Conservation (phyloP, 2,329 filamentous ascomycete genomes). For the Penicillium sp. region DNA sequence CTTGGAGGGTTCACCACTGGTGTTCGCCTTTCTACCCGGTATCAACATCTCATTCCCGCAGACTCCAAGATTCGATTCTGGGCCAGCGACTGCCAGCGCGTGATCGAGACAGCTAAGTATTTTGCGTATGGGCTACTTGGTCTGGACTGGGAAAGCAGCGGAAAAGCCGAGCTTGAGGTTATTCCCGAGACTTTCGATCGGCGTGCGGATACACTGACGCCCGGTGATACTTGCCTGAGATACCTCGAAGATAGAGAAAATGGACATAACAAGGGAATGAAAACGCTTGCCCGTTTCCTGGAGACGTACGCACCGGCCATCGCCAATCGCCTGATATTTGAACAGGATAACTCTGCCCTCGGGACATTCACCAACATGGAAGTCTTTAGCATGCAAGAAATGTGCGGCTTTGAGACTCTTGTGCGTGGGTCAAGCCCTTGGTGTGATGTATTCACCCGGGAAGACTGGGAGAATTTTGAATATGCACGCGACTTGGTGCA, state of each 20-base stretch:
- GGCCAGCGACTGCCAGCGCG: conserved; percentile 59
- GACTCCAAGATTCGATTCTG: conserved; percentile 51
- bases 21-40: conserved; percentile 58
- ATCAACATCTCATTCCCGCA: conserved; percentile 51
- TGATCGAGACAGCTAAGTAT: conserved; percentile 61
- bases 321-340: conserved; percentile 44
- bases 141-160: conserved; percentile 47
- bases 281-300: conserved; percentile 54
- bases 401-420: conserved; percentile 64
- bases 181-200: conserved; percentile 58
- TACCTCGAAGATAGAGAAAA: conserved; percentile 44
- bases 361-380: conserved; percentile 55
- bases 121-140: conserved; percentile 63
- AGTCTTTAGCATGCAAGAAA: conserved; percentile 64
- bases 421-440: conserved; percentile 59
- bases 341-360: conserved; percentile 30
- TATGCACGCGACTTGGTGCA: conserved; percentile 64
- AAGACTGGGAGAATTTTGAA: conserved; percentile 61
- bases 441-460: conserved; percentile 60
- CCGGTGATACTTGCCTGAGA: conserved; percentile 52
- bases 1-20: conserved; percentile 60
- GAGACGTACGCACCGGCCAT: conserved; percentile 55
- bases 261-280: conserved; percentile 58
- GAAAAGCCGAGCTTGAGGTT: conserved; percentile 52
- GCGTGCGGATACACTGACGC: conserved; percentile 61